Base-by-base conservation (phyloP, 148 eudicot species). In the Amaranthus palmeri region DNA sequence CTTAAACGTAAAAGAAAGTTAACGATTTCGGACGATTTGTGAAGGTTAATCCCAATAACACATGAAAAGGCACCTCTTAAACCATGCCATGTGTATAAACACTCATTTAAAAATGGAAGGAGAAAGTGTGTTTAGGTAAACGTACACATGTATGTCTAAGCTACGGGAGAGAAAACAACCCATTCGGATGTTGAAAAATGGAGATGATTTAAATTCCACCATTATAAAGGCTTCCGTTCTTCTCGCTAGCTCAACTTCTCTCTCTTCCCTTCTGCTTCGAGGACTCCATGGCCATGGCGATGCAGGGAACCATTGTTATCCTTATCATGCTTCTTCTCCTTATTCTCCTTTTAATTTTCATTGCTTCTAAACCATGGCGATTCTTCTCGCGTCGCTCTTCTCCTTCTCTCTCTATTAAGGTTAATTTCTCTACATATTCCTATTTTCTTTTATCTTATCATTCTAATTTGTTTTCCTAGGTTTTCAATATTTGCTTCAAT, bases 351-450 rank as follows among this genome's bases (percentile, higher is more conserved):
- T 78, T 92, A 75, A 47, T 87, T 80, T 15, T 86, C 77, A 65
- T 90, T 71, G 85, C 86, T 69, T 92, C 85, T 70, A 92, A 88
- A 77, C 98, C 96, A 77, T 90, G 93, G 95, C 92, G 90, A 54
- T 80, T 82, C 56, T 75, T 90, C 71, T 73, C 81, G 36, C 36
- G 36, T 70, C 84, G 77, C 71, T 72, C 71, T 70, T 64, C 75
- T 36, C 78, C 51, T 53, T 48, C 82, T 49, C 82, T 79, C 72
- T 61, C 85, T 55, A 75, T 81, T 78, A 92, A 88, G 88, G 87
- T 88, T 74, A 42, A 15, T 68, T 68, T 65, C n/a, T 57, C 68
- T 44, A 61, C 45, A 53, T 25, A 14, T 5, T 58, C 61, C 57
- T 63, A 44, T 25, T 15, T 66, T 69, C 56, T 6, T 61, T 4